Base-by-base conservation (phyloP, 2,329 filamentous ascomycete genomes). In the Cytospora leucostoma region DNA sequence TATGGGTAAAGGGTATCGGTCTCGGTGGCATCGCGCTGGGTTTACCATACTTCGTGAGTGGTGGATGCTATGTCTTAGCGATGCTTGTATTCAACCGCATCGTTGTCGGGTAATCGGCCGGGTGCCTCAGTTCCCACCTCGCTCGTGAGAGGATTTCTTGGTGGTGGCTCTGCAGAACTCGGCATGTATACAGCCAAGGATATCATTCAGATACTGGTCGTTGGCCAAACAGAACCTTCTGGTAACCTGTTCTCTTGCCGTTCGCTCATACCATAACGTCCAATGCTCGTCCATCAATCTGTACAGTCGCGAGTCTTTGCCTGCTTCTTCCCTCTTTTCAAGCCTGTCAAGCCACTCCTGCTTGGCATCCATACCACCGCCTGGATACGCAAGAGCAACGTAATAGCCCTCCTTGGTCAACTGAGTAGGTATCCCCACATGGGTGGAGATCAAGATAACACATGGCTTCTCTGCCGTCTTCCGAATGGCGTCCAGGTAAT, bases 1-100 rank as follows among this genome's bases (percentile, higher is more conserved):
- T 81, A 2, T 83, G 80, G 80, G 76, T 82, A 6, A 68, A 68
- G n/a, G 80, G 78, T 2, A 78, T 83, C 15, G 70, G 71, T 0
- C 65, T 75, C 0, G 76, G 76, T 1, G 75, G 73, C 11, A 67
- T 64, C 8, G 70, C 72, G 4, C 65, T 79, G 35, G 78, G 78
- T 0, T 63, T 76, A 62, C 78, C 79, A 3, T 80, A 76, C 63
- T 71, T 77, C 47, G 74, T 74, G 11, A 80, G 77, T 57, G 74
- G 76, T 0, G 70, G 68, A 10, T 74, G 75, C 44, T 80, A 80
- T 65, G 59, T 71, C 8, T 64, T 69, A 17, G 77, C 78, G 0
- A 71, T 74, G 13, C 37, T 67, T n/a, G 72, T 77, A 4, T 73
- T 79, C 12, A 58, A 51, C 34, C 61, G 44, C n/a, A 61, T 66